phyloP scores from a whole-genome alignment of 495 filamentous ascomycete species.

The Coniosporium apollinis region DNA sequence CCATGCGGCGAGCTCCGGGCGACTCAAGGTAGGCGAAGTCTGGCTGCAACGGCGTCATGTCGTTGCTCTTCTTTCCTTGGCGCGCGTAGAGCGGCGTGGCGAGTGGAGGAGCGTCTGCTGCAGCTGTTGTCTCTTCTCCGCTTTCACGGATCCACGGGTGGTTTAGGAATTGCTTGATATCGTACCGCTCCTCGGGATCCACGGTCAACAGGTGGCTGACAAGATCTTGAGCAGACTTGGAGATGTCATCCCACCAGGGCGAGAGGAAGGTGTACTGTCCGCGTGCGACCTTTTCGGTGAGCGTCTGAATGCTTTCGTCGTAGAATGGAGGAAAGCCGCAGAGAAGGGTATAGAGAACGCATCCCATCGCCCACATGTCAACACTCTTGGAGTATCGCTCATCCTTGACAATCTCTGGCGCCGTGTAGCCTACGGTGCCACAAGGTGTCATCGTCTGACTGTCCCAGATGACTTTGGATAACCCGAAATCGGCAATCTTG shows the following conservation, averaged over 20 bases:
- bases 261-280: slow-evolving; percentile 97
- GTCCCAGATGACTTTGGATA: slow-evolving; percentile 97
- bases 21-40: slow-evolving; percentile 39
- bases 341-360: slow-evolving; percentile 88
- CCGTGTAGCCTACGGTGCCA: slow-evolving; percentile 94
- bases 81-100: slow-evolving; percentile 46
- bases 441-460: slow-evolving; percentile 98
- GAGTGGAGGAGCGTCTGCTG: slow-evolving; percentile 58
- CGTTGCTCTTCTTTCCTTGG: slow-evolving; percentile 19
- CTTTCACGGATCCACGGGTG: slow-evolving; percentile 82
- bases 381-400: slow-evolving; percentile 97
- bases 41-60: slow-evolving; percentile 18
- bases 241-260: slow-evolving; percentile 99
- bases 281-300: slow-evolving; percentile 93
- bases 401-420: slow-evolving; percentile 98
- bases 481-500: slow-evolving; percentile 94
- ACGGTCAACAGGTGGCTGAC: slow-evolving; percentile 87
- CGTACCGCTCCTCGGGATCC: slow-evolving; percentile 80
- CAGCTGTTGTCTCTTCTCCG: slow-evolving; percentile 59
- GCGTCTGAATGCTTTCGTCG: slow-evolving; percentile 90
- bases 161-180: slow-evolving; percentile 69
- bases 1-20: slow-evolving; percentile 48
- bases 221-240: slow-evolving; percentile 83
- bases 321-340: slow-evolving; percentile 98
- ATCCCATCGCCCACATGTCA: slow-evolving; percentile 98